Percentiles rank a stretch among this genome's conserved stretches.
Evolutionary conservation across 352 stramenopile species (phyloP).

Genomic region (Globisporangium mamillatum): DNA sequence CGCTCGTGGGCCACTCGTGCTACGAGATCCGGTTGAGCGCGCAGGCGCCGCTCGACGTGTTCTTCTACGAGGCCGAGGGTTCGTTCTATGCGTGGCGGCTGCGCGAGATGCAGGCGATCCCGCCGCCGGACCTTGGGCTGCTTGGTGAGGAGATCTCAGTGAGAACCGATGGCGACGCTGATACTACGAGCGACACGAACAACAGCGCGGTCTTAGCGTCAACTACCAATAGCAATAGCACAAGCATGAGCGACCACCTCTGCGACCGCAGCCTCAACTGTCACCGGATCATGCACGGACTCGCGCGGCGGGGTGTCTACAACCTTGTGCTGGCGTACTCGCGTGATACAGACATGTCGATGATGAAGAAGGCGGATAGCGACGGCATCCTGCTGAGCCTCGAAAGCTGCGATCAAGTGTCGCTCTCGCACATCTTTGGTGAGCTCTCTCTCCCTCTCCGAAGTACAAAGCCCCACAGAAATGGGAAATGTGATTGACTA

Average conservation of each 20-base stretch:
- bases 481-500: not conserved
- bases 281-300: slow-evolving; percentile 29
- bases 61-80: slow-evolving; percentile 45
- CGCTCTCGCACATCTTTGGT: slow-evolving; percentile 40
- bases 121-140: slow-evolving; percentile 7
- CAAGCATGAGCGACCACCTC: slow-evolving; percentile 14
- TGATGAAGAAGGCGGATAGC: slow-evolving; percentile 5
- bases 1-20: slow-evolving; percentile 51
- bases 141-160: not conserved
- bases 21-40: slow-evolving; percentile 44
- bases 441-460: not conserved
- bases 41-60: slow-evolving; percentile 41
- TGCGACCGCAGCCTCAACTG: slow-evolving; percentile 33
- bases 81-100: slow-evolving; percentile 17
- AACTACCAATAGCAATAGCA: not conserved
- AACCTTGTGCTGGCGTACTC: slow-evolving; percentile 43
- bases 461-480: no score
- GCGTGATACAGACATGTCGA: not conserved
- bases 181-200: not conserved
- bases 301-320: slow-evolving; percentile 37
- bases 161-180: not conserved
- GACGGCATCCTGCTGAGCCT: slow-evolving; percentile 26
- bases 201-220: not conserved
- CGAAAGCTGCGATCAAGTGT: slow-evolving; percentile 40
- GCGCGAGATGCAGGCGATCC: slow-evolving; percentile 19